phyloP scores from a whole-genome alignment of 2,329 filamentous ascomycete genomes.

The Fusarium udum region DNA sequence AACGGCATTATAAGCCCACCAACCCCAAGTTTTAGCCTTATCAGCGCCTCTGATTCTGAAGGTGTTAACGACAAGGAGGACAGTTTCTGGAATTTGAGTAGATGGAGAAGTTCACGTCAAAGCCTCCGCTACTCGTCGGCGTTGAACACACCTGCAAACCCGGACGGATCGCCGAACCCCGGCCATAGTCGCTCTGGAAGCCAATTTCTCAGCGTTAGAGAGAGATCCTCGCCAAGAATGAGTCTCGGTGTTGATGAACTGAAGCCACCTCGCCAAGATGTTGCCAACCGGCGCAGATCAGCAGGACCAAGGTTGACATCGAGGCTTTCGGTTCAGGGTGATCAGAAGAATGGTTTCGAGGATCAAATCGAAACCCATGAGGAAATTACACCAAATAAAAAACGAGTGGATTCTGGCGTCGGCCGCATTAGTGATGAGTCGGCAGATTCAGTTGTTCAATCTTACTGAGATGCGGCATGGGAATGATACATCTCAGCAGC shows the following conservation, averaged over 20 bases:
- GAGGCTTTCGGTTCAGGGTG: constrained; percentile 33
- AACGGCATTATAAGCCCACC: constrained; percentile 53
- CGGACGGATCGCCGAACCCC: constrained; percentile 15
- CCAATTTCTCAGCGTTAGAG: constrained; percentile 47
- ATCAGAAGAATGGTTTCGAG: constrained; percentile 33
- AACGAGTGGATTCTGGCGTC: constrained; percentile 48
- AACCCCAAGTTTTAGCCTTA: constrained; percentile 65
- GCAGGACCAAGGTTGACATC: constrained; percentile 39
- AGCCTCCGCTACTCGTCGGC: constrained; percentile 46
- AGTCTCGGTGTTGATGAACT: constrained; percentile 46
- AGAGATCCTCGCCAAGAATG: constrained; percentile 43
- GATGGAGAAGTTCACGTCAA: constrained; percentile 59
- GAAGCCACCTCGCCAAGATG: constrained; percentile 40
- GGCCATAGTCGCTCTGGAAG: constrained; percentile 51
- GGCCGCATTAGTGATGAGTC: constrained; percentile 46
- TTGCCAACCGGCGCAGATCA: constrained; percentile 45
- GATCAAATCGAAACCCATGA: constrained; percentile 29
- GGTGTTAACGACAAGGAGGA: constrained; percentile 54
- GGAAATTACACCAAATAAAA: constrained; percentile 40
- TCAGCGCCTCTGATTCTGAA: constrained; percentile 47
- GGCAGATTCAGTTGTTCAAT: constrained; percentile 24
- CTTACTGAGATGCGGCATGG: constrained; percentile 4
- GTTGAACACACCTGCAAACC: constrained; percentile 35
- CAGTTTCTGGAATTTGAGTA: constrained; percentile 66
- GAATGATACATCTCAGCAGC: constrained; percentile 26